Base-by-base conservation (phyloP, 495 filamentous ascomycete genomes). In the Penicillium pulvis region DNA sequence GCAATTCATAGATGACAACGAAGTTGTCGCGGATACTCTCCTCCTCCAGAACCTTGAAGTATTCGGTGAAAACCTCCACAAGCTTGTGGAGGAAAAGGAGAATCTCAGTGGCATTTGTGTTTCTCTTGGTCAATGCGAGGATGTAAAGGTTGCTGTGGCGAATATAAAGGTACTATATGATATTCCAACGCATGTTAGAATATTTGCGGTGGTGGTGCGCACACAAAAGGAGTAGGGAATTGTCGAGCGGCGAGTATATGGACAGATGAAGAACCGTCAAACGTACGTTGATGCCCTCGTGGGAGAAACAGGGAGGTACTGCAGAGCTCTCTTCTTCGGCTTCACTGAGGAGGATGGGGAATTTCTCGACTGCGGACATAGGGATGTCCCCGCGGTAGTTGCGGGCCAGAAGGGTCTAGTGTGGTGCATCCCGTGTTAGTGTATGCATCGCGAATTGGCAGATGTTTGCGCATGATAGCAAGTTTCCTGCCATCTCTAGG, bases 21-120 rank as follows among this genome's bases (percentile, higher is more conserved):
- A 98, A 99, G 80, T 99, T 99, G 78, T 99, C 95, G 55, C 95
- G 89, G 71, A 99, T 99, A 72, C 91, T 96, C 76, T 99, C 95
- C 75, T 99, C 95, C 74, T 99, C 95, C 53, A 99, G 84, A 66
- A 96, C 93, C 73, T 99, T 99, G 81, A 99, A 99, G 79, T 99
- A 99, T 73, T 99, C 95, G 44, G 95, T 98, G 70, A 99, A 98
- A 48, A 98, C 95, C 76, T 98, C 95, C 64, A 99, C 95, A 51
- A 99, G 81, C 75, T 96, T 94, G 79, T 99, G 95, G 62, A 99
- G 84, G 81, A 98, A 99, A 31, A 99, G 87, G 43, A 99, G 84
- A 69, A 98, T 97, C 76, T 98, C 94, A 76, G 95, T 91, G 67
- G 95, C 95, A 85, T 98, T 98, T 66, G 91, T 96, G 76, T 99